Base-by-base conservation (phyloP, 192 early-diverging fungal species). In the Funneliformis mosseae region DNA sequence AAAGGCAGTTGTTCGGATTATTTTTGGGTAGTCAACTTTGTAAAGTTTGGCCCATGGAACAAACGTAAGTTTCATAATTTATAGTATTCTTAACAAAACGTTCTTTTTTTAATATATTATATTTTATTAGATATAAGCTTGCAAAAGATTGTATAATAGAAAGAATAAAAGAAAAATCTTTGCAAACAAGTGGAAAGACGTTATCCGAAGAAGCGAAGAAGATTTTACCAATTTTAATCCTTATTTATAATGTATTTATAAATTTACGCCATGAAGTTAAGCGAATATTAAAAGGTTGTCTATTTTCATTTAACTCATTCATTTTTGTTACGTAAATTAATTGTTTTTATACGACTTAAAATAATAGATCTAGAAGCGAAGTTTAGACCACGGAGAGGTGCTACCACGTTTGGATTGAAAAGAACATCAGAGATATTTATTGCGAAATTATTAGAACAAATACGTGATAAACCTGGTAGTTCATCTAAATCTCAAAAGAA, bases 41-140 rank as follows among this genome's bases (percentile, higher is more conserved):
- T 28, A 50, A 75, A 60, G 74, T 60, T 21, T 75, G 74, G 74
- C 74, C 74, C 14, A 75, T 75, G 74, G 46, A 59, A n/a, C 25
- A 33, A 75, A 75, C 74, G 74, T 75, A 75, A 39, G 12, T 46
- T 69, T 3, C 8, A 21, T n/a, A n/a, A n/a, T 70, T 42, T 39
- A 10, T 23, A 7, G 14, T n/a, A 5, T 38, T 41, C 42, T 70
- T 41, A 7, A n/a, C 42, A 5, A 11, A 23, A 42, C 6, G 10
- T 39, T 21, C 0, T 12, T 16, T 11, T 21, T 16, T 21, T 41
- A 43, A 12, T 43, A 12, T 45, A 6, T 43, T n/a, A 8, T 43
- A 42, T 70, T 43, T 42, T 70, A 41, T 70, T 70, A 70, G 68
- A 9, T 70, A n/a, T 9, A 42, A 70, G 16, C 33, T 70, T 39